Conservation (phyloP, 371 early-diverging fungal species). For the Apophysomyces ossiformis region DNA sequence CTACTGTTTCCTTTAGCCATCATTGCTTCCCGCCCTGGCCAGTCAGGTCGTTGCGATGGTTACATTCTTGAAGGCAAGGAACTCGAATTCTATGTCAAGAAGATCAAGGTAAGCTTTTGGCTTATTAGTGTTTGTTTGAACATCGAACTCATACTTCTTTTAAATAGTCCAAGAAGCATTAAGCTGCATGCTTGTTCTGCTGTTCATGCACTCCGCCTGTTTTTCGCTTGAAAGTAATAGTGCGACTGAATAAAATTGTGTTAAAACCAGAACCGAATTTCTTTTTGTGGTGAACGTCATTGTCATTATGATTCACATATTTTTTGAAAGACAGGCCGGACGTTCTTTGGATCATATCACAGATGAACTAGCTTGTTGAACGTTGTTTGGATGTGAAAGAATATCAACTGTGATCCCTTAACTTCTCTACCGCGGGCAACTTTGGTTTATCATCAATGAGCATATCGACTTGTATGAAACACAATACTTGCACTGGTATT, state of each 20-base stretch:
- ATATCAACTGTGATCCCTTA: slow-evolving; percentile 92
- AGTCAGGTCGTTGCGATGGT: slow-evolving; percentile 98
- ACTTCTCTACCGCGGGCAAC: slow-evolving; percentile 98
- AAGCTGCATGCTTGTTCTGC: slow-evolving; percentile 6
- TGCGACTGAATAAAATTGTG: neutral
- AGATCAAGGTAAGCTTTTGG: slow-evolving; percentile 73
- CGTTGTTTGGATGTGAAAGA: slow-evolving; percentile 99
- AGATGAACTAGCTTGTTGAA: slow-evolving; percentile 81
- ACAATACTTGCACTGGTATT: slow-evolving; percentile 98
- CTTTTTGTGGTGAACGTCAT: neutral
- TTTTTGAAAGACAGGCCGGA: slow-evolving; percentile 3
- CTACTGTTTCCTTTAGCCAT: slow-evolving; percentile 54
- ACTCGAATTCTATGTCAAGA: slow-evolving; percentile 95
- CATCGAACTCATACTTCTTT: neutral
- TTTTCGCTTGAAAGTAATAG: slow-evolving; percentile 4
- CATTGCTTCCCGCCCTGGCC: slow-evolving; percentile 99
- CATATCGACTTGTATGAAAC: slow-evolving; percentile 99
- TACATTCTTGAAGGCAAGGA: slow-evolving; percentile 99
- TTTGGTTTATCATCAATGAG: slow-evolving; percentile 99
- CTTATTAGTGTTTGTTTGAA: neutral
- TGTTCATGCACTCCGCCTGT: slow-evolving; percentile 10
- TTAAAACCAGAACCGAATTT: neutral
- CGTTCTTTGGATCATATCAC: neutral
- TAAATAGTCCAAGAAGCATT: slow-evolving; percentile 7
- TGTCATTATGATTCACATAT: neutral